phyloP scores from a whole-genome alignment of 805 yeast species.

The Torulaspora indica region DNA sequence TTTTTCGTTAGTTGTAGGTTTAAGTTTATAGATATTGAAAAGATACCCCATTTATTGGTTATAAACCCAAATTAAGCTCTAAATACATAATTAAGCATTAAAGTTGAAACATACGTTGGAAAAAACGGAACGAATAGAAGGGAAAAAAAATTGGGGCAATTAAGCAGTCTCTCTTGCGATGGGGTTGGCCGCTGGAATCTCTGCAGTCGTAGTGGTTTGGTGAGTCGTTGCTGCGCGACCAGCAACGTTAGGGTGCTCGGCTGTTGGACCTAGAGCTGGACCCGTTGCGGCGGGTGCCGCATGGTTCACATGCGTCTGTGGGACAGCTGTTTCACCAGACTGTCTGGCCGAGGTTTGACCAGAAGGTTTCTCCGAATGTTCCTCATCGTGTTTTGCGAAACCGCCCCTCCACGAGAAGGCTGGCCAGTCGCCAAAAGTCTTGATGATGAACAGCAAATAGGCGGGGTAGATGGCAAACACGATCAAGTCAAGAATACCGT shows the following conservation, averaged over 20 bases:
- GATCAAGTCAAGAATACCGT: slow-evolving; percentile 48
- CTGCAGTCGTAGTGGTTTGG: slow-evolving; percentile 1
- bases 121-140: background rate
- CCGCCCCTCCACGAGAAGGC: slow-evolving; percentile 15
- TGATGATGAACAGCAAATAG: slow-evolving; percentile 21
- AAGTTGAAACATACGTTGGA: background rate
- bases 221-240: no score
- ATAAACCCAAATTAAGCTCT: slow-evolving; percentile 1
- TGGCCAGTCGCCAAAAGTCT: slow-evolving; percentile 17
- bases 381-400: slow-evolving; percentile 10
- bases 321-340: slow-evolving; percentile 37
- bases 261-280: background rate
- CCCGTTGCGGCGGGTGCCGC: slow-evolving; percentile 5
- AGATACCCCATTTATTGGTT: background rate
- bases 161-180: background rate
- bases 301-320: slow-evolving; percentile 6
- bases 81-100: slow-evolving; percentile 3
- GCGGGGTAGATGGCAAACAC: slow-evolving; percentile 43
- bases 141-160: background rate
- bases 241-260: background rate
- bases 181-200: background rate
- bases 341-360: slow-evolving; percentile 28
- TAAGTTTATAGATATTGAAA: slow-evolving; percentile 7
- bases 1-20: slow-evolving; percentile 2
- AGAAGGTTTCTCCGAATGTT: slow-evolving; percentile 16